Evolutionary conservation across 139 green algal species (phyloP).

Genomic region (Chlamydomonas urium): DNA sequence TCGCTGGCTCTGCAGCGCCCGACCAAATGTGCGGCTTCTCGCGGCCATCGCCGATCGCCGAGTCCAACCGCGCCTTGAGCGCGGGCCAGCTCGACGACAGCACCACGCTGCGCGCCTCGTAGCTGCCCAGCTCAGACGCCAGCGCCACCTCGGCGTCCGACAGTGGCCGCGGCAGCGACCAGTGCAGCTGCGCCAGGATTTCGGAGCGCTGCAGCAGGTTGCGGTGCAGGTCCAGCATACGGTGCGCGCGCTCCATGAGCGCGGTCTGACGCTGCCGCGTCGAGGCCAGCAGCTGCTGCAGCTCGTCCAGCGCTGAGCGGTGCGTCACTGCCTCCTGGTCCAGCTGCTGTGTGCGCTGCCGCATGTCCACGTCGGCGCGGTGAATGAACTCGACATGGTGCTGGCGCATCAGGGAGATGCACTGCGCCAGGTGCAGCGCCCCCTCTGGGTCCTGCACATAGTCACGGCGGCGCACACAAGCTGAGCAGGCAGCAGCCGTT

Average conservation of each 20-base stretch:
- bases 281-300: neutral
- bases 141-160: constrained; percentile 45
- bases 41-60: too few species aligned
- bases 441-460: neutral
- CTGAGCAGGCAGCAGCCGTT: neutral
- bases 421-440: neutral
- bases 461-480: neutral
- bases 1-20: neutral
- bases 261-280: constrained; percentile 1
- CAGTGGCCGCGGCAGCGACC: constrained; percentile 47
- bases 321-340: neutral
- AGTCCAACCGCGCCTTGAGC: too few species aligned
- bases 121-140: constrained; percentile 17
- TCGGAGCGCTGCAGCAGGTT: constrained; percentile 32
- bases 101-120: too few species aligned
- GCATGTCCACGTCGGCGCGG: constrained; percentile 11
- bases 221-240: constrained; percentile 8
- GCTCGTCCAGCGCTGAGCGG: neutral
- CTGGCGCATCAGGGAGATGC: constrained; percentile 8
- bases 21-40: too few species aligned
- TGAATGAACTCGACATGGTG: constrained; percentile 16
- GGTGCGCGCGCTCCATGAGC: constrained; percentile 2
- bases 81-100: too few species aligned
- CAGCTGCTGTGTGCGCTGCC: constrained; percentile 9
- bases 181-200: constrained; percentile 62